Evolutionary conservation across 73 alveolate species (phyloP).

Genomic region (Breviolum minutum): DNA sequence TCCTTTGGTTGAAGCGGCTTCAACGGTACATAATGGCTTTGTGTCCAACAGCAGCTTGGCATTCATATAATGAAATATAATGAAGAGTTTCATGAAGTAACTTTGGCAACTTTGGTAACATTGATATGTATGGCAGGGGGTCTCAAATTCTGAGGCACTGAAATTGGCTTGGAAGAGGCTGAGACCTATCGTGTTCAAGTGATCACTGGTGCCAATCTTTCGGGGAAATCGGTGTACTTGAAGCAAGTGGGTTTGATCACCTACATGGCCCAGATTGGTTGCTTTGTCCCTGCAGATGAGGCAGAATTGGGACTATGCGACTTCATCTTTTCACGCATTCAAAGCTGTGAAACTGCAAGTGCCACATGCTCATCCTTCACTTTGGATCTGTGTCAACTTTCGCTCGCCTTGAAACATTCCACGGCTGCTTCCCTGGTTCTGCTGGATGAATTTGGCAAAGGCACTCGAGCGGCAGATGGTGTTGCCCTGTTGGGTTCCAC

Average conservation of each 20-base stretch:
- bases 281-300: slow-evolving; percentile 80
- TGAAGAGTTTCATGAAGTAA: too few relatives aligned
- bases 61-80: too few relatives aligned
- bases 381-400: slow-evolving; percentile 47
- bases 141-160: neutral
- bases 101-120: too few relatives aligned
- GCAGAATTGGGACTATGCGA: slow-evolving; percentile 81
- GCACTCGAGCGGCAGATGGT: slow-evolving; percentile 92
- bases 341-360: slow-evolving; percentile 69
- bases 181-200: slow-evolving; percentile 53
- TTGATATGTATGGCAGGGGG: neutral
- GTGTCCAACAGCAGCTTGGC: slow-evolving; percentile 72
- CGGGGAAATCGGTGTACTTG: slow-evolving; percentile 92
- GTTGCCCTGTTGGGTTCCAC: slow-evolving; percentile 89
- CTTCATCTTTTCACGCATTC: slow-evolving; percentile 76
- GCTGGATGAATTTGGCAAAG: slow-evolving; percentile 91
- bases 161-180: slow-evolving; percentile 31
- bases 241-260: slow-evolving; percentile 81
- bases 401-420: slow-evolving; percentile 71
- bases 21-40: slow-evolving; percentile 40
- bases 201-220: slow-evolving; percentile 85
- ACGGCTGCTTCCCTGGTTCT: slow-evolving; percentile 49
- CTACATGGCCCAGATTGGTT: slow-evolving; percentile 80
- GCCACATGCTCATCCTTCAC: slow-evolving; percentile 41
- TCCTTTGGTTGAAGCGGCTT: slow-evolving; percentile 71